These are phyloP conservation scores for Wallacemonas collosoma DNA, from an alignment of 208 protist genomes.

Conservation along the genomic window DNA sequence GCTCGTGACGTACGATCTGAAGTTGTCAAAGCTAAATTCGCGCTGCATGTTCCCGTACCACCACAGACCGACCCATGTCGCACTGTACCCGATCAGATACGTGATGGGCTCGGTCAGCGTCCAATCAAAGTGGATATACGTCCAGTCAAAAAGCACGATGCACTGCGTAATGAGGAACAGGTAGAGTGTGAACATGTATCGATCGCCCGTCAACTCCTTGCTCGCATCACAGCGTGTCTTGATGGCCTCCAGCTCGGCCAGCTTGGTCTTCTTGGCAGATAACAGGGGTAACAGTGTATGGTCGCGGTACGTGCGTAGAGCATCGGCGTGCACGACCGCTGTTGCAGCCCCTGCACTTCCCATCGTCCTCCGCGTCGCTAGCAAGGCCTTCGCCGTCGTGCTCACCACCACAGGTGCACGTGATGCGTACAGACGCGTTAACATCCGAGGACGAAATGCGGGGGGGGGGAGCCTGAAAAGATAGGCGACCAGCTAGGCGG, in stretches of 20 bases:
- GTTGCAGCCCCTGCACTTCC: too few species aligned
- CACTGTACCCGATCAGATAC: conserved; percentile 76
- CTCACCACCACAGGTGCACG: too few species aligned
- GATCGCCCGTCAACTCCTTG: conserved; percentile 31
- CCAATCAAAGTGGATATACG: conserved; percentile 87
- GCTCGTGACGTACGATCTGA: conserved; percentile 31
- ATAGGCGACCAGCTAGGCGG: too few species aligned
- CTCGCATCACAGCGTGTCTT: conserved; percentile 36
- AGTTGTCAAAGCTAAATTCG: conserved; percentile 53
- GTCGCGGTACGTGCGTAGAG: conserved; percentile 40
- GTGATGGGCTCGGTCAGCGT: conserved; percentile 90
- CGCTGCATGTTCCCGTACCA: conserved; percentile 62
- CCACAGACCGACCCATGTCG: conserved; percentile 67
- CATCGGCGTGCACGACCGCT: background rate
- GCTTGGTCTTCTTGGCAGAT: conserved; percentile 24
- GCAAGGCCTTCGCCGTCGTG: background rate
- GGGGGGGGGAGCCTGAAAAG: too few species aligned
- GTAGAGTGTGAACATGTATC: conserved; percentile 31
- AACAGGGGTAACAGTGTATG: conserved; percentile 28
- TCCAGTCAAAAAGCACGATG: conserved; percentile 74
- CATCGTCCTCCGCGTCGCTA: background rate
- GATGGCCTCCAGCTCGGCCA: conserved; percentile 31
- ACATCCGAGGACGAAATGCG: too few species aligned
- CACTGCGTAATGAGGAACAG: conserved; percentile 50
- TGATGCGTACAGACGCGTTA: too few species aligned